These are phyloP conservation scores for Lactuca saligna DNA, from an alignment of 129 eudicot species.

Conservation along the genomic window DNA sequence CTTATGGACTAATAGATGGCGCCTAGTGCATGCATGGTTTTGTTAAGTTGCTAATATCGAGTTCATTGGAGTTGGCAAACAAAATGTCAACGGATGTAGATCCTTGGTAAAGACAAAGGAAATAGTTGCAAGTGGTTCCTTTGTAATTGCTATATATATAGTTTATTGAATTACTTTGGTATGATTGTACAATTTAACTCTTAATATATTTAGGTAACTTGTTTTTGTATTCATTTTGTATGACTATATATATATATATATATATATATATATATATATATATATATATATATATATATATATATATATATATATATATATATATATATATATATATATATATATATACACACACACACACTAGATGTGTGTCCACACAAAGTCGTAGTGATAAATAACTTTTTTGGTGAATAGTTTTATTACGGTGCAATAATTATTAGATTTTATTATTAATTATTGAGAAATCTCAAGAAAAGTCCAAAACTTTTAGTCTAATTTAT, in stretches of 20 bases:
- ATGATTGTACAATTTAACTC: background rate
- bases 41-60: background rate
- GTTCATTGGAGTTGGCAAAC: slow-evolving; percentile 15
- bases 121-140: background rate
- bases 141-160: slow-evolving; percentile 8
- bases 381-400: too few species aligned
- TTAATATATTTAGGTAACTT: background rate
- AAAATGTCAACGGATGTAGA: slow-evolving; percentile 18
- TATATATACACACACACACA: too few species aligned
- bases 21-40: slow-evolving; percentile 10
- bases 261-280: too few species aligned
- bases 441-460: too few species aligned
- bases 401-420: too few species aligned
- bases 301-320: too few species aligned
- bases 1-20: slow-evolving; percentile 9
- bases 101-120: background rate
- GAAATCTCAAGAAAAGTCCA: too few species aligned
- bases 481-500: too few species aligned
- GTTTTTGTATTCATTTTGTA: background rate
- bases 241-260: background rate
- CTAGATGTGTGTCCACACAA: too few species aligned
- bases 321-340: too few species aligned
- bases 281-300: too few species aligned
- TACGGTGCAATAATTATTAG: too few species aligned
- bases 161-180: slow-evolving; percentile 10